A percentile compares a stretch with the other conserved stretches of the same genome.
phyloP scores from a whole-genome alignment of 768 basidiomycete genomes.

The Amanita molliuscula region DNA sequence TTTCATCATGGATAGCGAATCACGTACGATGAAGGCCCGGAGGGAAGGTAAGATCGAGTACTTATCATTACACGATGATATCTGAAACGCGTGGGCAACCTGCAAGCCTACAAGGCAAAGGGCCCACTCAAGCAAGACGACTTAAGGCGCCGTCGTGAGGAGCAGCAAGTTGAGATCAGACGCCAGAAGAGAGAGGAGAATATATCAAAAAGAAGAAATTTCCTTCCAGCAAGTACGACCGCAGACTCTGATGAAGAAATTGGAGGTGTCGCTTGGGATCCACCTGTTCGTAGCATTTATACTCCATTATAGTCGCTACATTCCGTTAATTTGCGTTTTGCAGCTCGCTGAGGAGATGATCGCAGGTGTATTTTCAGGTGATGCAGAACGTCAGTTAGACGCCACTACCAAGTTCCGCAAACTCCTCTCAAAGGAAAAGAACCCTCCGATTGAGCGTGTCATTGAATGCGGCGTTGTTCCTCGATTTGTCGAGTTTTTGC shows the following conservation, averaged over 20 bases:
- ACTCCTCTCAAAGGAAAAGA: conserved; percentile 98
- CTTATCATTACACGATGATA: conserved; percentile 17
- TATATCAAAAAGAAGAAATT: conserved; percentile 95
- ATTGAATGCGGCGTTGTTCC: conserved; percentile 96
- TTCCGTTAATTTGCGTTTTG: conserved; percentile 10
- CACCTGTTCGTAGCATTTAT: conserved; percentile 44
- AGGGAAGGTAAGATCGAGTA: conserved; percentile 46
- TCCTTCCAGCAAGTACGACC: conserved; percentile 54
- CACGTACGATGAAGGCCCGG: conserved; percentile 67
- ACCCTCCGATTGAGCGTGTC: conserved; percentile 97
- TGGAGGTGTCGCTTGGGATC: conserved; percentile 60
- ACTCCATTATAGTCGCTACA: conserved; percentile 7
- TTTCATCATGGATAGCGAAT: conserved; percentile 38
- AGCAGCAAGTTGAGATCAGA: conserved; percentile 98
- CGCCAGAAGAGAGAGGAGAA: conserved; percentile 98
- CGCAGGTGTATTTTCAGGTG: conserved; percentile 82
- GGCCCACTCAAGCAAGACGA: conserved; percentile 85
- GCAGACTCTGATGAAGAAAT: conserved; percentile 92
- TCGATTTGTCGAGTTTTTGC: conserved; percentile 93
- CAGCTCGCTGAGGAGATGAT: conserved; percentile 91
- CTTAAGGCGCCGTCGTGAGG: conserved; percentile 91
- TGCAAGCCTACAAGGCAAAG: conserved; percentile 82
- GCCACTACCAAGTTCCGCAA: conserved; percentile 98
- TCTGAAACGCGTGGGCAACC: conserved; percentile 27
- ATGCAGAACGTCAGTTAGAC: conserved; percentile 86